These are phyloP conservation scores for Trichophyton rubrum DNA, from an alignment of 2,329 filamentous ascomycete species.

Conservation along the genomic window DNA sequence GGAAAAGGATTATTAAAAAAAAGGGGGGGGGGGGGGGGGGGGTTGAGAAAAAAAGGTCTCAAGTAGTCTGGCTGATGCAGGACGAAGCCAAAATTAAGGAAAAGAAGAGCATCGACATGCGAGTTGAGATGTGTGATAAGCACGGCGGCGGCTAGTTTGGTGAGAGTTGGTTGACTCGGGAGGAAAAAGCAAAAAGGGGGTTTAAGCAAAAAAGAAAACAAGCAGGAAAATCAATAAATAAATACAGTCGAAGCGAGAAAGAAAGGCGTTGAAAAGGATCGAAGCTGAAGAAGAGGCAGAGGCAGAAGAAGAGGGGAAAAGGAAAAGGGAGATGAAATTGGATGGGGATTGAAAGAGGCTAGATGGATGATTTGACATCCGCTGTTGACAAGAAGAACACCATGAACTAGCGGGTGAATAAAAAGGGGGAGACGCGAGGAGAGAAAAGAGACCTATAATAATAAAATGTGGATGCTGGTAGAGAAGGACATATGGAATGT, in stretches of 20 bases:
- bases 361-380: neutral
- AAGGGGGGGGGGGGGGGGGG: too few species aligned
- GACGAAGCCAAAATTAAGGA: neutral
- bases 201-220: neutral
- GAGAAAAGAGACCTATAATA: neutral
- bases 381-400: neutral
- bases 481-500: neutral
- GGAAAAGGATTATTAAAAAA: neutral
- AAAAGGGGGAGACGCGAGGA: neutral
- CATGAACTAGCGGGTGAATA: neutral
- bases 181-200: neutral
- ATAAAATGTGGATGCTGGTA: neutral
- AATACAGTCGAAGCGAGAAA: conserved; percentile 6
- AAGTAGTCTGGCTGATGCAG: neutral
- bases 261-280: neutral
- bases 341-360: neutral
- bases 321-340: neutral
- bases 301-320: neutral
- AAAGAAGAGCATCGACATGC: neutral
- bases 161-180: neutral
- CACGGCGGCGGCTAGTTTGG: neutral
- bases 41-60: too few species aligned
- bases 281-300: neutral
- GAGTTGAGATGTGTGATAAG: neutral
- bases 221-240: conserved; percentile 4